These are phyloP conservation scores for Farysia itapuensis DNA, from an alignment of 1,284 basidiomycete species.

Conservation along the genomic window DNA sequence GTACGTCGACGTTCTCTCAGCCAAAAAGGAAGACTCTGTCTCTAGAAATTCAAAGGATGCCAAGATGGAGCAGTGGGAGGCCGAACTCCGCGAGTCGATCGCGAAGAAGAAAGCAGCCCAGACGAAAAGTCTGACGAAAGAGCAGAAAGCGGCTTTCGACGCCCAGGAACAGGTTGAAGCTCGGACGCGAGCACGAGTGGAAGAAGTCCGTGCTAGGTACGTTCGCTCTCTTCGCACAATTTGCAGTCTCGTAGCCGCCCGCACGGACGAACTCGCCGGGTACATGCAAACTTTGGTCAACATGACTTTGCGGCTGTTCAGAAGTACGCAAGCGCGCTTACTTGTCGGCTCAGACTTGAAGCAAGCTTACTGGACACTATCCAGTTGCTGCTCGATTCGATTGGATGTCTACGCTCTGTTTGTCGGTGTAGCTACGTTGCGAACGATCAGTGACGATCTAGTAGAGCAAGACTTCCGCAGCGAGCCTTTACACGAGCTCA, in stretches of 20 bases:
- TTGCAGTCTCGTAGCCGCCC: constrained; percentile 32
- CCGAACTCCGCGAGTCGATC: constrained; percentile 54
- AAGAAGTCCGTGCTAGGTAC: constrained; percentile 28
- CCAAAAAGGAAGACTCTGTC: constrained; percentile 23
- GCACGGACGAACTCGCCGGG: constrained; percentile 34
- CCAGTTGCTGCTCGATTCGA: constrained; percentile 41
- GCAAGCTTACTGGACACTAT: constrained; percentile 36
- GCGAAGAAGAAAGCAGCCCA: constrained; percentile 56
- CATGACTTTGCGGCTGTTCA: constrained; percentile 22
- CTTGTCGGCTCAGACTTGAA: constrained; percentile 30
- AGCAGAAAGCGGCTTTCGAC: constrained; percentile 51
- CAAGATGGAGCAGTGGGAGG: constrained; percentile 57
- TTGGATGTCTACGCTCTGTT: constrained; percentile 43
- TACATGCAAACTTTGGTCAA: constrained; percentile 41
- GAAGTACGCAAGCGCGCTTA: constrained; percentile 28
- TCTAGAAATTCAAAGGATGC: constrained; percentile 46
- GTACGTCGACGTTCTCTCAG: constrained; percentile 49
- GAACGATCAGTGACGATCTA: constrained; percentile 41
- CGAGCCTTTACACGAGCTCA: constrained; percentile 65
- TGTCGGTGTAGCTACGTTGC: constrained; percentile 41
- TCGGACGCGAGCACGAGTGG: constrained; percentile 41
- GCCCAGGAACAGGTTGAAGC: constrained; percentile 51
- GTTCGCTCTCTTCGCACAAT: constrained; percentile 38
- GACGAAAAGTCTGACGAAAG: constrained; percentile 48
- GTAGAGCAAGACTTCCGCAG: constrained; percentile 43